Conservation (phyloP, 148 eudicot genomes). For the Limonium bicolor region DNA sequence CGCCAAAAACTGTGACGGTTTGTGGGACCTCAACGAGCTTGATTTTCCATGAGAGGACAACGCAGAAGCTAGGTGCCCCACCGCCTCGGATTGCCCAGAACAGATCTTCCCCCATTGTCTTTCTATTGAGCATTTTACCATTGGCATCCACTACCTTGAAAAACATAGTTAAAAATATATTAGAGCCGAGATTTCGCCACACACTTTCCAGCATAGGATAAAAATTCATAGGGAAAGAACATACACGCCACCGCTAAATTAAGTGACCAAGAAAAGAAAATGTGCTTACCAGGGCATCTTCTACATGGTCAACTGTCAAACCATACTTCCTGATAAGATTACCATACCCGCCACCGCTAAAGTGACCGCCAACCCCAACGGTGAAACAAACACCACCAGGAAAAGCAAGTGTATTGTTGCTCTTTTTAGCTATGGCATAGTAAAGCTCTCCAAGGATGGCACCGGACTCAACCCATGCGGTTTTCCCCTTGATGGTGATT, state of each 20-base stretch:
- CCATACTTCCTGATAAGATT: constrained; percentile 18
- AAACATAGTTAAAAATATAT: not conserved
- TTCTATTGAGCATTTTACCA: constrained; percentile 11
- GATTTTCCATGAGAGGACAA: constrained; percentile 14
- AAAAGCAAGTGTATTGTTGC: constrained; percentile 9
- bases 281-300: constrained; percentile 13
- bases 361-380: constrained; percentile 19
- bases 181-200: not conserved
- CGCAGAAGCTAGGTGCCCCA: constrained; percentile 15
- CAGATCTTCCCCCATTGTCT: constrained; percentile 17
- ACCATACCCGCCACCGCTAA: constrained; percentile 24
- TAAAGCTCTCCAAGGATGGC: constrained; percentile 19
- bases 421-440: constrained; percentile 11
- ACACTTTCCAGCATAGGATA: not conserved
- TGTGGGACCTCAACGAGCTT: constrained; percentile 16
- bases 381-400: constrained; percentile 16
- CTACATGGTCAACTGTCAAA: constrained; percentile 10
- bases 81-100: constrained; percentile 31
- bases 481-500: constrained; percentile 6
- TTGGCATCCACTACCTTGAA: constrained; percentile 9
- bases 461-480: constrained; percentile 15
- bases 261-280: not conserved
- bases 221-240: not conserved
- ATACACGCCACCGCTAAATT: not conserved
- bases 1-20: constrained; percentile 16